Evolutionary conservation across 2,329 filamentous ascomycete genomes (phyloP), one percentile per base, ranked within the genome.

Genomic region (Endothia cerciana): DNA sequence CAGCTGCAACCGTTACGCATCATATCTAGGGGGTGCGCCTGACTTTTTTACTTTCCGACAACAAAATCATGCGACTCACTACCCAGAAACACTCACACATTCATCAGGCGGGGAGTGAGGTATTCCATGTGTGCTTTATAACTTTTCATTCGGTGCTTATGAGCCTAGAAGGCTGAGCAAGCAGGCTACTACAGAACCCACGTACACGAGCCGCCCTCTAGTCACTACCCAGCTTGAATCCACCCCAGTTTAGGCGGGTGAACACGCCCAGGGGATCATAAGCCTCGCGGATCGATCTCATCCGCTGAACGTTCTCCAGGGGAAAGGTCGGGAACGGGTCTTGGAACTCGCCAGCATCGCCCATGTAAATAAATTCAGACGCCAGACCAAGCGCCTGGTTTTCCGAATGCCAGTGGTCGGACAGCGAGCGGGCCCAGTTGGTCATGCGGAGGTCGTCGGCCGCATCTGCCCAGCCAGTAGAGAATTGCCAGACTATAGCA

Each of bases 261-360:
- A 78, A 80, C 2, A 72, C 70, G 1, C 70, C 65, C 0, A 68
- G 22, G 2, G 75, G 75, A 65, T 80, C 78, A 66, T 79, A 78
- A 5, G 60, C 68, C 1, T 68, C 65, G 19, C 74, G 66, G 11
- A 78, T 71, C 7, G 65, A 60, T 22, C 70, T 70, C 73, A 80
- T 71, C 25, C 72, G 75, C 41, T 70, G 65, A 0, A 79, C 65
- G 51, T 80, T 80, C 57, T 74, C 73, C 41, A 0, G 74, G 73
- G 53, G 78, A 77, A 0, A 72, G 5, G 33, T 36, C 2, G 68
- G 69, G 62, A 76, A 78, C 0, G 75, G 72, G 64, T 79, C 73
- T 63, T 80, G 78, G 68, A 71, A 77, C 30, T 78, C 76, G 2
- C 73, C 75, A 3, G 75, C 74, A 64, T 79, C 77, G 1, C 75